Evolutionary conservation across 2,329 filamentous ascomycete species (phyloP), one percentile per base, ranked within the genome.

Genomic region (Ampelomyces quisqualis): DNA sequence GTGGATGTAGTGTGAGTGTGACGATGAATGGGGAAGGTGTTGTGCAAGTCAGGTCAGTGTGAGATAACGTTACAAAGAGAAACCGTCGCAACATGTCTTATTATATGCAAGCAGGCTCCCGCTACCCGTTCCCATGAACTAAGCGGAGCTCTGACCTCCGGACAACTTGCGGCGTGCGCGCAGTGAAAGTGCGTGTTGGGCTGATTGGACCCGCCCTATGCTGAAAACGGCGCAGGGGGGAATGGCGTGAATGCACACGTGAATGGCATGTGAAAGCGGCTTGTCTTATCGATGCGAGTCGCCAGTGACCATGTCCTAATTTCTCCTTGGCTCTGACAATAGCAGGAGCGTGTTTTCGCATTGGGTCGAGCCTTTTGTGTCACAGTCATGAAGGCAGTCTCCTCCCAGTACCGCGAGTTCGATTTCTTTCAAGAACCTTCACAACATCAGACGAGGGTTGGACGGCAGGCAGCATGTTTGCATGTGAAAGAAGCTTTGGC

Each of bases 401-500:
- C 19, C 18, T 9, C 13, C 18, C 19, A 23, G 23, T 30, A 14
- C 29, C 1, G n/a, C n/a, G n/a, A n/a, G n/a, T n/a, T n/a, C n/a
- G n/a, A 13, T 17, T 10, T 28, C 17, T 36, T 19, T 28, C 9
- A 34, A 14, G 30, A 13, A 18, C 21, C n/a, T 17, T 54, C 45
- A 41, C 35, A 43, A 51, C 43, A 52, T 49, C 49, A 47, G 35
- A 34, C 38, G 34, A 47, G 38, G 46, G 42, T 44, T 48, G 51
- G 40, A 47, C 30, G 48, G 40, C 34, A 40, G 36, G 43, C 47
- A 29, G 45, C 45, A 36, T 21, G 40, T 42, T 56, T 47, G 46
- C 56, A 59, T 59, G 56, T 59, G 56, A 59, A 55, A 59, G 47
- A 32, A 36, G 49, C 45, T 38, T 49, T 52, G 49, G 41, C 48